A percentile compares a stretch with the other conserved stretches of the same genome.
phyloP scores from a whole-genome alignment of 345 rosid genomes.

The Eucalyptus tenuipes region DNA sequence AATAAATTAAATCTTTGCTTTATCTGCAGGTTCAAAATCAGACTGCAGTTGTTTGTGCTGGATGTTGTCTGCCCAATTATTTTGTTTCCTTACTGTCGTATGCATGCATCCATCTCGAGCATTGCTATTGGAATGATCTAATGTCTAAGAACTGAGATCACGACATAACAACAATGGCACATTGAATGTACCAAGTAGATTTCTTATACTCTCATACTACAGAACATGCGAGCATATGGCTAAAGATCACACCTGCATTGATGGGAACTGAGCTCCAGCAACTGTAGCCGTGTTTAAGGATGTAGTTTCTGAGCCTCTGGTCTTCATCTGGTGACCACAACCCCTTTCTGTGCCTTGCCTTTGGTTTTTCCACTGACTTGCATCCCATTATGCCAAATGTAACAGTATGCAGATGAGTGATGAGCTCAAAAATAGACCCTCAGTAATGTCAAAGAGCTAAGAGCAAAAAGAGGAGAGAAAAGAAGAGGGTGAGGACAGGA shows the following conservation, averaged over 20 bases:
- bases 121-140: neutral
- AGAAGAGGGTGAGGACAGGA: neutral
- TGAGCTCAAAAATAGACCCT: neutral
- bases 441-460: neutral
- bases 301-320: slow-evolving; percentile 46
- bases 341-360: slow-evolving; percentile 69
- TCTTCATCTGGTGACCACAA: slow-evolving; percentile 99
- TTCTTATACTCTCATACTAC: neutral
- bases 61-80: neutral
- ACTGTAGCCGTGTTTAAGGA: slow-evolving; percentile 61
- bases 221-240: neutral
- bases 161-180: neutral
- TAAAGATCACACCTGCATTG: slow-evolving; percentile 50
- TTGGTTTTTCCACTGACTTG: slow-evolving; percentile 38
- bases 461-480: neutral
- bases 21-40: neutral
- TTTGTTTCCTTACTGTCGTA: neutral
- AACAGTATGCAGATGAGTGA: neutral
- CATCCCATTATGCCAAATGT: slow-evolving; percentile 14
- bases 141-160: neutral
- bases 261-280: slow-evolving; percentile 89
- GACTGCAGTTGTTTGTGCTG: neutral
- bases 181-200: neutral
- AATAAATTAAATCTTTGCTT: neutral
- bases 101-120: neutral